phyloP scores from a whole-genome alignment of 495 filamentous ascomycete species.

The Penicillium argentinense region DNA sequence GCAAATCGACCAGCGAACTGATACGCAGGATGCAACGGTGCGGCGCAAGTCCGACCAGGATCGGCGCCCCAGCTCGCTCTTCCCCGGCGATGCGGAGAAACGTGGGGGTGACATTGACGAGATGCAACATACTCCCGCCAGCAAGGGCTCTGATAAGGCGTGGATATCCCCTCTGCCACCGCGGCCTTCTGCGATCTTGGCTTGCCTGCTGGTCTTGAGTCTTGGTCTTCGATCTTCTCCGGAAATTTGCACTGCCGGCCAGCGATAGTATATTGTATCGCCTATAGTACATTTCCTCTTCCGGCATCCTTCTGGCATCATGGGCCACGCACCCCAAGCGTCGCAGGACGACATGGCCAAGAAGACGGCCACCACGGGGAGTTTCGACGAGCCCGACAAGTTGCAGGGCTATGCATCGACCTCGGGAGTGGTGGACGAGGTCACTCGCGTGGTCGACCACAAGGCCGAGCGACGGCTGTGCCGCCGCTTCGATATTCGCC shows the following conservation, averaged over 20 bases:
- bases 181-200: neutral
- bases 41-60: conserved; percentile 1
- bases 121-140: conserved; percentile 27
- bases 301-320: conserved; percentile 8
- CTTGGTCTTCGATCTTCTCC: no score
- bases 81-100: conserved; percentile 22
- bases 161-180: neutral
- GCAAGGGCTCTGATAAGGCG: conserved; percentile 20
- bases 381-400: conserved; percentile 33
- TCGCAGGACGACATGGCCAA: conserved; percentile 24
- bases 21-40: conserved; percentile 23
- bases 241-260: no score
- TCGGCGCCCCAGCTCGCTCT: conserved; percentile 8
- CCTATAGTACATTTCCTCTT: no score
- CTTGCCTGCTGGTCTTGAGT: no score
- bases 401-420: conserved; percentile 28
- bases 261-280: no score
- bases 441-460: conserved; percentile 40
- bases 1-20: conserved; percentile 3
- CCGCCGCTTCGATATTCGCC: conserved; percentile 58
- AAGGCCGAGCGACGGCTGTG: conserved; percentile 62
- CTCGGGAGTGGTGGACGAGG: conserved; percentile 33
- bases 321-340: conserved; percentile 5
- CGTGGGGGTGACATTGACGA: conserved; percentile 20
- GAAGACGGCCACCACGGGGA: conserved; percentile 9